These are phyloP conservation scores for Cryptomeria japonica DNA, from an alignment of 75 land plant species.

Conservation along the genomic window DNA sequence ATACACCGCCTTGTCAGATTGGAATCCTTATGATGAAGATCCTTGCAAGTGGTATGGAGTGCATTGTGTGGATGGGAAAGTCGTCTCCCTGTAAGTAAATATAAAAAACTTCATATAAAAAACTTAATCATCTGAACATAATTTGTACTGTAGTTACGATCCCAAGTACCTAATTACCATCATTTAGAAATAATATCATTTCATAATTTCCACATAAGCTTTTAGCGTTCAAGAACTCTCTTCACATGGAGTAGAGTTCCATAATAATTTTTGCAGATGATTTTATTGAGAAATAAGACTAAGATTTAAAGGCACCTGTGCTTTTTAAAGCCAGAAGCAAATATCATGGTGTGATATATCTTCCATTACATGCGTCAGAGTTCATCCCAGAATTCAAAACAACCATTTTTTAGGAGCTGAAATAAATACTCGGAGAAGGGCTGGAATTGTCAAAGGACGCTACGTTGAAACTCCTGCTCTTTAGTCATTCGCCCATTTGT, in stretches of 20 bases:
- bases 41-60: constrained; percentile 77
- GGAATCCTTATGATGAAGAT: constrained; percentile 52
- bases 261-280: neutral
- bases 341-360: neutral
- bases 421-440: neutral
- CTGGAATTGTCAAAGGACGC: no score
- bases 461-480: no score
- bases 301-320: neutral
- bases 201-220: neutral
- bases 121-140: neutral
- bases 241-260: neutral
- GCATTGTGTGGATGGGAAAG: constrained; percentile 42
- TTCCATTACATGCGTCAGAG: neutral
- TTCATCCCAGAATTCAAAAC: neutral
- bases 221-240: neutral
- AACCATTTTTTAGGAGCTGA: neutral
- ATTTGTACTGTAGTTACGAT: neutral
- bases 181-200: neutral
- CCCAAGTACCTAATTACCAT: neutral
- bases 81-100: constrained; percentile 47
- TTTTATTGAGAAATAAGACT: neutral
- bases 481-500: no score
- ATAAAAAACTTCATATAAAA: neutral
- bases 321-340: neutral
- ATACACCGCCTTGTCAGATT: constrained; percentile 39